Conservation (phyloP, 1,139 yeast species). For the Candida frijolesensis region DNA sequence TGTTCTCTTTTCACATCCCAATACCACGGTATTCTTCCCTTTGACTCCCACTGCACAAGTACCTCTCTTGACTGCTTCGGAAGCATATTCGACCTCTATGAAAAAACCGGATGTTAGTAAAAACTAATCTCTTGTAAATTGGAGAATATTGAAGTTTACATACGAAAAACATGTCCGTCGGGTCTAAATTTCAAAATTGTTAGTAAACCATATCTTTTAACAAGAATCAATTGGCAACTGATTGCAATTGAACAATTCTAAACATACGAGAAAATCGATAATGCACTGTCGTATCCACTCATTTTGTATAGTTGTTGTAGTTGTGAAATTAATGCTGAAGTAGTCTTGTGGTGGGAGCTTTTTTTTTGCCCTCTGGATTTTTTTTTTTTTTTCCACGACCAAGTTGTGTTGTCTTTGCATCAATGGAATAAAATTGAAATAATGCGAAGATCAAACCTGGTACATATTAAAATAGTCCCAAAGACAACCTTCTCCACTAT, state of each 20-base stretch:
- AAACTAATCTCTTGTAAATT: background rate
- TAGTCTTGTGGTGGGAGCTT: background rate
- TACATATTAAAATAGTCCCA: slow-evolving; percentile 1
- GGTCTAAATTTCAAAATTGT: slow-evolving; percentile 57
- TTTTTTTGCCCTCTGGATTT: slow-evolving; percentile 4
- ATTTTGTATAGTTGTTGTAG: slow-evolving; percentile 24
- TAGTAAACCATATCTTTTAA: slow-evolving; percentile 16
- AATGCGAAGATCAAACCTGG: slow-evolving; percentile 4
- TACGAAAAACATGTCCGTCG: slow-evolving; percentile 97
- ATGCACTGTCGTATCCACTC: slow-evolving; percentile 99
- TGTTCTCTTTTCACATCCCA: slow-evolving; percentile 96
- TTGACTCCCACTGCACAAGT: slow-evolving; percentile 98
- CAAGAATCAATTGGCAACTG: slow-evolving; percentile 10
- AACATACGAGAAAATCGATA: slow-evolving; percentile 92
- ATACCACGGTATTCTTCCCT: slow-evolving; percentile 83
- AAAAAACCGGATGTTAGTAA: slow-evolving; percentile 21
- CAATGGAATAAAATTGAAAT: background rate
- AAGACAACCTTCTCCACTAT: background rate
- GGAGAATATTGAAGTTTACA: slow-evolving; percentile 23
- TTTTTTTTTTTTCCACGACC: slow-evolving; percentile 1
- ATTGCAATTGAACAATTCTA: background rate
- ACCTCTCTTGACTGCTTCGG: slow-evolving; percentile 97
- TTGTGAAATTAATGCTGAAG: slow-evolving; percentile 1
- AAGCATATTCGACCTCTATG: slow-evolving; percentile 90
- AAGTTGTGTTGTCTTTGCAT: background rate